Evolutionary conservation across 1,284 basidiomycete genomes (phyloP), one percentile per base, ranked within the genome.

Genomic region (Golubevia pallescens): DNA sequence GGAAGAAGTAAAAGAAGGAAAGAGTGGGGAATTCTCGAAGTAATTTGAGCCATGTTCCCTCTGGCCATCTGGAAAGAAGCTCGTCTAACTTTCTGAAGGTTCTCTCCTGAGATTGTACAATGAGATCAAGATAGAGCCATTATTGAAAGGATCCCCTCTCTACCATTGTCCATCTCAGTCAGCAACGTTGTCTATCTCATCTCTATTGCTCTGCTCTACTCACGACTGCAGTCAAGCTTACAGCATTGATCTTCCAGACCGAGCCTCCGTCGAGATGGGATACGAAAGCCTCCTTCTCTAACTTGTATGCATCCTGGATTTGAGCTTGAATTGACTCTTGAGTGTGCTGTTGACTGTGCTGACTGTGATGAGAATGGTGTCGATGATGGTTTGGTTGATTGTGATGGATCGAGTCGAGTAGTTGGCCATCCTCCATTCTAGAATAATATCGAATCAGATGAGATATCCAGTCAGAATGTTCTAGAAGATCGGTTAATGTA

Each of bases 271-370:
- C 63, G 20, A 74, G 69, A 53, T 74, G 65, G 20, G 78, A 73
- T 51, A 80, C 78, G 67, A 74, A 80, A 0, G 70, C 74, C 55
- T 78, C 72, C 55, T 80, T 80, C 42, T 71, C 69, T 48, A 70
- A 24, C 61, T 74, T 74, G 69, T 80, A 80, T 28, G 10, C 34
- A 6, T 19, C 21, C 19, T 55, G 51, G 34, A 23, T 51, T 34
- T 19, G 60, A 23, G 10, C 48, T 62, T 32, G 64, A 66, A 63
- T 42, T 53, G 62, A 60, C 16, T 42, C 61, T 32, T 19, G n/a
- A 51, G 42, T 10, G 6, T 7, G 24, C 34, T 61, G 20, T 6
- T 19, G 28, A 13, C 14, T 51, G 28, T 32, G 53, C 60, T 32
- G 19, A 48, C 24, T 24, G 21, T 21, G 59, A 42, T 34, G n/a